phyloP scores from a whole-genome alignment of 2,329 filamentous ascomycete genomes.

The Parastagonospora avenae region DNA sequence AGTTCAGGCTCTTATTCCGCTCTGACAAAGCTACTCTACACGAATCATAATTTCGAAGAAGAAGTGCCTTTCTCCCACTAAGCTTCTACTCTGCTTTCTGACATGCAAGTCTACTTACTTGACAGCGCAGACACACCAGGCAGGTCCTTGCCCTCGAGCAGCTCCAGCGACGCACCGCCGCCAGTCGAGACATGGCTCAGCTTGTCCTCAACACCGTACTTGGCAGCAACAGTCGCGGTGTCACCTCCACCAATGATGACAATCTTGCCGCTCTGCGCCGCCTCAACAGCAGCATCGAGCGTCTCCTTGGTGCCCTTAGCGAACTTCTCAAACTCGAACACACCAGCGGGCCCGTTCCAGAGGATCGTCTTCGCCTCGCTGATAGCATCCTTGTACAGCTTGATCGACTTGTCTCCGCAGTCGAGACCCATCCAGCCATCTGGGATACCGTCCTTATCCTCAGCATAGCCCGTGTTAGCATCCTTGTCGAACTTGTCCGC shows the following conservation, averaged over 20 bases:
- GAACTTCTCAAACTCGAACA: slow-evolving; percentile 97
- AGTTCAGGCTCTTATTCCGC: not conserved
- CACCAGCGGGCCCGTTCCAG: slow-evolving; percentile 97
- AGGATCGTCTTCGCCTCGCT: slow-evolving; percentile 91
- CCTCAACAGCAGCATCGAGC: slow-evolving; percentile 84
- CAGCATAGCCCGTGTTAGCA: slow-evolving; percentile 79
- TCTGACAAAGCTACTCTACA: slow-evolving; percentile 34
- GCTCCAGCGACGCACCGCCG: slow-evolving; percentile 91
- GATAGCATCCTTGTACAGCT: slow-evolving; percentile 88
- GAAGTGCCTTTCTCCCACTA: slow-evolving; percentile 39
- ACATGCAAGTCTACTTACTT: slow-evolving; percentile 60
- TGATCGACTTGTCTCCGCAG: slow-evolving; percentile 85
- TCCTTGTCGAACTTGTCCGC: slow-evolving; percentile 93
- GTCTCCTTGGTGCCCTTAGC: slow-evolving; percentile 90
- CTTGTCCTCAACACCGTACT: slow-evolving; percentile 96
- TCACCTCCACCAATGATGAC: slow-evolving; percentile 99
- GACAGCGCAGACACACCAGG: slow-evolving; percentile 93
- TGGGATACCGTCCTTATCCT: slow-evolving; percentile 86
- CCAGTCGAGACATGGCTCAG: slow-evolving; percentile 98
- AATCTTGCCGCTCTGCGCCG: slow-evolving; percentile 82
- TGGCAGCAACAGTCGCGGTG: slow-evolving; percentile 95
- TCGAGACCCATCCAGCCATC: slow-evolving; percentile 99
- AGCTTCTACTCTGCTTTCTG: slow-evolving; percentile 21
- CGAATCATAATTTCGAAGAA: slow-evolving; percentile 42
- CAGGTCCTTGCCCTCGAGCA: slow-evolving; percentile 97